phyloP scores from a whole-genome alignment of 306 rosid genomes.

The Corylus avellana region DNA sequence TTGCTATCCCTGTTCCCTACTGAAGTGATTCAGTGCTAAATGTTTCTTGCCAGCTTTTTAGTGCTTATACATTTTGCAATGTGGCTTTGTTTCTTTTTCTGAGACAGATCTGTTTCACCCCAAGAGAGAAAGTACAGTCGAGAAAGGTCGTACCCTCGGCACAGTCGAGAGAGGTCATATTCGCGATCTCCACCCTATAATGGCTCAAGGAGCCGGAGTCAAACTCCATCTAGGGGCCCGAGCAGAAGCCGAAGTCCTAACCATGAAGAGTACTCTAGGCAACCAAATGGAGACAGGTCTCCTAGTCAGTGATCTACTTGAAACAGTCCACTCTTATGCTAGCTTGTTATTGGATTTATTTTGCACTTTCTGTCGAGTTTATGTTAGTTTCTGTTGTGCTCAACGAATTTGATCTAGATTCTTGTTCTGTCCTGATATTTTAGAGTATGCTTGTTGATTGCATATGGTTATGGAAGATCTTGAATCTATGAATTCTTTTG shows the following conservation, averaged over 20 bases:
- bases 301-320: constrained; percentile 52
- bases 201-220: constrained; percentile 72
- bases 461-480: background rate
- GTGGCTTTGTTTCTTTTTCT: background rate
- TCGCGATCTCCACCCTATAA: constrained; percentile 68
- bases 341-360: constrained; percentile 27
- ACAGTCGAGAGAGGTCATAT: constrained; percentile 54
- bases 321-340: constrained; percentile 13
- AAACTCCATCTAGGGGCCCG: constrained; percentile 59
- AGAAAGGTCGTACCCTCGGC: constrained; percentile 61
- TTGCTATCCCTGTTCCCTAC: background rate
- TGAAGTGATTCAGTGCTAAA: background rate
- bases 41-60: background rate
- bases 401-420: background rate
- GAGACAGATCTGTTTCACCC: constrained; percentile 73
- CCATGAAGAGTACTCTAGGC: constrained; percentile 46
- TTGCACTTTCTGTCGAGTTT: constrained; percentile 8
- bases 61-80: background rate
- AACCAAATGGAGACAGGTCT: constrained; percentile 55
- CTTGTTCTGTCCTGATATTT: background rate
- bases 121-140: constrained; percentile 63
- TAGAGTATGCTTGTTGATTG: background rate
- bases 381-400: background rate
- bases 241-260: constrained; percentile 48
- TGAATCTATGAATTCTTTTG: background rate